phyloP scores from a whole-genome alignment of 257 asterid species.

The Voacanga thouarsii region DNA sequence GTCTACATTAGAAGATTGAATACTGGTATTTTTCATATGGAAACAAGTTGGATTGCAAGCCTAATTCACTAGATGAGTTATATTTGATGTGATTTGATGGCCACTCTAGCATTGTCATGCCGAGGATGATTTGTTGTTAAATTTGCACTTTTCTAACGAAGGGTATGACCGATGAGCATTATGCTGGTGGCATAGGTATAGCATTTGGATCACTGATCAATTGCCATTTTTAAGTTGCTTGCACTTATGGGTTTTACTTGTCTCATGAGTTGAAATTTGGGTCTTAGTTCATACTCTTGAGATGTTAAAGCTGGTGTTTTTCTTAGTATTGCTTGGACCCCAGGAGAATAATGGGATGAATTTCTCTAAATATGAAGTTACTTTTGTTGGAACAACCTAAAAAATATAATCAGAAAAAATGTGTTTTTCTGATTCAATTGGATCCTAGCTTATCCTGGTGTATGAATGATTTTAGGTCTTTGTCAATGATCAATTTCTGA shows the following conservation, averaged over 20 bases:
- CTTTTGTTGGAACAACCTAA: not conserved
- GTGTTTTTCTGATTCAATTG: not conserved
- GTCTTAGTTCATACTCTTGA: not conserved
- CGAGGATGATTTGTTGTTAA: too few species aligned
- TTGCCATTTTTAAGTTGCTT: not conserved
- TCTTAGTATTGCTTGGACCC: not conserved
- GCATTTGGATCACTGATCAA: not conserved
- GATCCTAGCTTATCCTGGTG: not conserved
- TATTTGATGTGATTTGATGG: too few species aligned
- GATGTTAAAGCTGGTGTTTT: not conserved
- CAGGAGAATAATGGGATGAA: not conserved
- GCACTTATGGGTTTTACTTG: too few species aligned
- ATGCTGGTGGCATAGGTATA: not conserved
- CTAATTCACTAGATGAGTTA: too few species aligned
- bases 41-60: too few species aligned
- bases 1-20: too few species aligned
- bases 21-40: too few species aligned
- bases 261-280: too few species aligned
- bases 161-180: not conserved
- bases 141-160: too few species aligned
- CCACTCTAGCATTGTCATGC: too few species aligned
- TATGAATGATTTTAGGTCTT: constrained; percentile 44
- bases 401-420: not conserved
- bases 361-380: not conserved
- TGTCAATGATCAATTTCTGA: constrained; percentile 88